These are phyloP conservation scores for Henckelia pumila DNA, from an alignment of 257 asterid species.

Conservation along the genomic window DNA sequence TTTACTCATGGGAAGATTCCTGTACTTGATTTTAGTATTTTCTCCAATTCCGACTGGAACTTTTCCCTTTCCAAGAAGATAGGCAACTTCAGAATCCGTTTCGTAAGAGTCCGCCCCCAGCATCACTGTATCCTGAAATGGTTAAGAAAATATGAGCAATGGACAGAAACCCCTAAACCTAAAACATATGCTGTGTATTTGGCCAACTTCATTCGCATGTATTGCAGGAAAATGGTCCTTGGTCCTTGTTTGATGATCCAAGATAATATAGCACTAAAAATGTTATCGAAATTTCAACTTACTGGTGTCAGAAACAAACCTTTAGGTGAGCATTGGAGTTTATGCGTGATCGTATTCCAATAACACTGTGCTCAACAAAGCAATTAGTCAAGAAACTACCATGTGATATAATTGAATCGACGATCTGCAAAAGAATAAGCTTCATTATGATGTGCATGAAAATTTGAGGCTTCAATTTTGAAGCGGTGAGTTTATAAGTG, in stretches of 20 bases:
- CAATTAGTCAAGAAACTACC: slow-evolving; percentile 83
- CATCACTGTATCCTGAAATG: slow-evolving; percentile 85
- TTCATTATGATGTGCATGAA: slow-evolving; percentile 21
- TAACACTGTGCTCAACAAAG: slow-evolving; percentile 83
- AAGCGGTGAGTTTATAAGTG: too few species aligned
- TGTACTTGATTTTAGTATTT: slow-evolving; percentile 82
- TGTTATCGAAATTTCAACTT: not conserved
- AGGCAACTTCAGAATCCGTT: slow-evolving; percentile 75
- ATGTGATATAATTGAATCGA: slow-evolving; percentile 84
- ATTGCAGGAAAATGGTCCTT: not conserved
- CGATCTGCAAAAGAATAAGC: slow-evolving; percentile 54
- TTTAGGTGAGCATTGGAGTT: slow-evolving; percentile 70
- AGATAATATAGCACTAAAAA: not conserved
- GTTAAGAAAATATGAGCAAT: slow-evolving; percentile 1
- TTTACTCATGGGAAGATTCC: slow-evolving; percentile 16
- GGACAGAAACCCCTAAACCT: slow-evolving; percentile 5
- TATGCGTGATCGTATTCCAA: slow-evolving; percentile 88
- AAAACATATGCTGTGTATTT: not conserved
- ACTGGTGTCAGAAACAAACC: slow-evolving; percentile 38
- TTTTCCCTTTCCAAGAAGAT: slow-evolving; percentile 68
- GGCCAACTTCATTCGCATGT: not conserved
- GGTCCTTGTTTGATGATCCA: not conserved
- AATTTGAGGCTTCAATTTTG: not conserved
- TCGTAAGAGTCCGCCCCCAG: slow-evolving; percentile 92
- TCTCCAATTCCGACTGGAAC: slow-evolving; percentile 94